Conservation (phyloP, 768 basidiomycete genomes). For the Mycena crocata region DNA sequence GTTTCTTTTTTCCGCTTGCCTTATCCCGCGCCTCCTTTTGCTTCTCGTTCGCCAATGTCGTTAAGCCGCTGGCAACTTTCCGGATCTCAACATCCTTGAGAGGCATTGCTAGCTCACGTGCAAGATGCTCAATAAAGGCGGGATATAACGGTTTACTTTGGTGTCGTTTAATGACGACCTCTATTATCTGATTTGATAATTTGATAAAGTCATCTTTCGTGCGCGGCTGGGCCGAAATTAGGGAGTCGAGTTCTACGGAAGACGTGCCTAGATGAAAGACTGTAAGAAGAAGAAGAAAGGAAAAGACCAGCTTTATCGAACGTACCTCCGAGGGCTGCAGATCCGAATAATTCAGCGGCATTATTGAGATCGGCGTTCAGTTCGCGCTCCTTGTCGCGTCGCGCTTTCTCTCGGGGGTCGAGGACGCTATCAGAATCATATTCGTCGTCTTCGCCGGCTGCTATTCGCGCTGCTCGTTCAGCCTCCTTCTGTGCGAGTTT, state of each 20-base stretch:
- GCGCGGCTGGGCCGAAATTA: conserved; percentile 84
- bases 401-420: conserved; percentile 83
- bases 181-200: conserved; percentile 80
- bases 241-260: conserved; percentile 72
- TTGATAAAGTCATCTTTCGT: conserved; percentile 89
- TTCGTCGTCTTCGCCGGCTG: conserved; percentile 58
- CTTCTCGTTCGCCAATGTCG: conserved; percentile 94
- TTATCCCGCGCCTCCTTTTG: conserved; percentile 91
- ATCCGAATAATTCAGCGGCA: conserved; percentile 85
- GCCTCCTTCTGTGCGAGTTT: conserved; percentile 95
- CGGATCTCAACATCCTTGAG: conserved; percentile 93
- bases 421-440: conserved; percentile 81
- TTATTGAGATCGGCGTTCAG: conserved; percentile 89
- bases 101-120: conserved; percentile 77
- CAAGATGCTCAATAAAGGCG: conserved; percentile 86
- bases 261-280: conserved; percentile 66
- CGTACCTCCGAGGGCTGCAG: conserved; percentile 73
- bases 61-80: conserved; percentile 87
- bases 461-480: conserved; percentile 65
- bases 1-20: conserved; percentile 91
- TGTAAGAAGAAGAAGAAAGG: conserved; percentile 6
- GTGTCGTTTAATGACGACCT: conserved; percentile 82
- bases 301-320: conserved; percentile 6
- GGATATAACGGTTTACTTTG: conserved; percentile 86
- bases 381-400: conserved; percentile 83